These are phyloP conservation scores for Magnusiomyces tetraspermus DNA, from an alignment of 1,139 yeast genomes.

Conservation along the genomic window DNA sequence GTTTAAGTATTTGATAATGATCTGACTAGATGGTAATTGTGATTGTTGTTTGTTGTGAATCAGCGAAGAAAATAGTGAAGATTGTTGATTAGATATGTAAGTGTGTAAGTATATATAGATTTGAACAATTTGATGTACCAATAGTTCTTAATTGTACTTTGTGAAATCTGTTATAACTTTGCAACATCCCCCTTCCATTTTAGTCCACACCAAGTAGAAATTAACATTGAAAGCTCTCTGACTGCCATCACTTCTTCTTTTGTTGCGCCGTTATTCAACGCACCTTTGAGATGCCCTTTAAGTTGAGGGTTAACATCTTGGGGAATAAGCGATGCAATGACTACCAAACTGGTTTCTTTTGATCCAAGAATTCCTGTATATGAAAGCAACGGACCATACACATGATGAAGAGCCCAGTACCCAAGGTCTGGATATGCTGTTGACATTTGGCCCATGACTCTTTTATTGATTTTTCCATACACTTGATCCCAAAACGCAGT, in stretches of 20 bases:
- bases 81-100: too few relatives aligned
- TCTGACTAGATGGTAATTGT: too few relatives aligned
- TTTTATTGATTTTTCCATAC: conserved; percentile 61
- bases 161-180: conserved; percentile 34
- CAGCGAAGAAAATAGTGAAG: too few relatives aligned
- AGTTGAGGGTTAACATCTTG: conserved; percentile 93
- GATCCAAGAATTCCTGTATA: conserved; percentile 54
- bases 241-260: conserved; percentile 52
- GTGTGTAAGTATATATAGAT: too few relatives aligned
- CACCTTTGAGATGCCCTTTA: conserved; percentile 84
- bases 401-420: conserved; percentile 61
- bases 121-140: too few relatives aligned
- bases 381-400: conserved; percentile 69
- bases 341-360: conserved; percentile 66
- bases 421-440: conserved; percentile 80
- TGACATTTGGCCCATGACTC: conserved; percentile 60
- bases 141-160: too few relatives aligned
- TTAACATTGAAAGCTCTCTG: conserved; percentile 52
- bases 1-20: too few relatives aligned
- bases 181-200: conserved; percentile 57
- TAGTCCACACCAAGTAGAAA: conserved; percentile 70
- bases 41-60: too few relatives aligned
- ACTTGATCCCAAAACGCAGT: conserved; percentile 63
- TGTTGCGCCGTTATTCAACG: conserved; percentile 68
- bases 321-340: conserved; percentile 74